Evolutionary conservation across 1,139 yeast species (phyloP).

Genomic region (Debaryomycetaceae sp.): DNA sequence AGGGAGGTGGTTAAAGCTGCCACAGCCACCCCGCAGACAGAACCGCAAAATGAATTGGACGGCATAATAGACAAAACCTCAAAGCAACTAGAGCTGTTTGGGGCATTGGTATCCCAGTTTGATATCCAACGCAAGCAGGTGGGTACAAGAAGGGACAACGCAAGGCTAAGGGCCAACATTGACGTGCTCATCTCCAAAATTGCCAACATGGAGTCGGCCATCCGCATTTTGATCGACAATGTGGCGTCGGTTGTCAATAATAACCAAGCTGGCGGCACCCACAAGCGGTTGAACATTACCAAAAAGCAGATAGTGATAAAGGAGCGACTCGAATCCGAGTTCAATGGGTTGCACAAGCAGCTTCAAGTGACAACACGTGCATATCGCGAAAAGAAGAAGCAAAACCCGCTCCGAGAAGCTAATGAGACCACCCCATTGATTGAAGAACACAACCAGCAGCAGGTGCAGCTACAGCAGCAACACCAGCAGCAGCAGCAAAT

Average conservation of each 20-base stretch:
- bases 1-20: slow-evolving; percentile 5
- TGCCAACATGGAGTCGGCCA: slow-evolving; percentile 28
- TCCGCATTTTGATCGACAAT: slow-evolving; percentile 26
- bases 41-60: slow-evolving; percentile 25
- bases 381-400: slow-evolving; percentile 30
- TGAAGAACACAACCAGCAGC: slow-evolving; percentile 15
- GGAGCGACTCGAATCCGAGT: slow-evolving; percentile 35
- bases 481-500: slow-evolving; percentile 31
- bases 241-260: slow-evolving; percentile 31
- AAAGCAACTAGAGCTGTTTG: slow-evolving; percentile 44
- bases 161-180: slow-evolving; percentile 34
- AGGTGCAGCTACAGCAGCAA: slow-evolving; percentile 10
- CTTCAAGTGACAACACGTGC: slow-evolving; percentile 24
- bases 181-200: slow-evolving; percentile 28
- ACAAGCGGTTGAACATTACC: slow-evolving; percentile 22
- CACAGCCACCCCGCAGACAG: slow-evolving; percentile 3
- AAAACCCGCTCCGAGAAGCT: slow-evolving; percentile 18
- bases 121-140: slow-evolving; percentile 46
- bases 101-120: slow-evolving; percentile 43
- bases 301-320: slow-evolving; percentile 37
- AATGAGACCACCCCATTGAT: slow-evolving; percentile 28
- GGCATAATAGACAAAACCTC: slow-evolving; percentile 32
- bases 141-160: slow-evolving; percentile 54
- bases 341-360: slow-evolving; percentile 33
- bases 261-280: slow-evolving; percentile 15